Conservation (phyloP, 164 flowering plant genomes). For the Liriodendron chinense region DNA sequence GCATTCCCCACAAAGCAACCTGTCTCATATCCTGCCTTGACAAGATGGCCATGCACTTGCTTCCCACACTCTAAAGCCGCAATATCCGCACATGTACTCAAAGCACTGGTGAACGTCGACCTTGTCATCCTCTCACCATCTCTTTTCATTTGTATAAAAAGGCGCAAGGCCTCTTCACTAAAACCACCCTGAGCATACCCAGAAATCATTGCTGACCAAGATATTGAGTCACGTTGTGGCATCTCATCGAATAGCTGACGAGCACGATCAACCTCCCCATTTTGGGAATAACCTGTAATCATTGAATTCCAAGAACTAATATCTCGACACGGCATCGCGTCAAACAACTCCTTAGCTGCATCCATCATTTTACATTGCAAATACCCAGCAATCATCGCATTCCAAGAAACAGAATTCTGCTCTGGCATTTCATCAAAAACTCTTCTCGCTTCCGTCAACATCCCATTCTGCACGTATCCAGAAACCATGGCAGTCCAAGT, state of each 20-base stretch:
- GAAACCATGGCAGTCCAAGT: slow-evolving; percentile 95
- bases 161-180: slow-evolving; percentile 62
- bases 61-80: slow-evolving; percentile 79
- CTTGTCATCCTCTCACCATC: slow-evolving; percentile 60
- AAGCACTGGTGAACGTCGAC: slow-evolving; percentile 60
- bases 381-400: slow-evolving; percentile 89
- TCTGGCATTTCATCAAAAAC: slow-evolving; percentile 80
- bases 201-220: slow-evolving; percentile 94
- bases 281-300: slow-evolving; percentile 86
- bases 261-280: slow-evolving; percentile 57
- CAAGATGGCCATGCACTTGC: slow-evolving; percentile 69
- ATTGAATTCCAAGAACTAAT: slow-evolving; percentile 90
- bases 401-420: slow-evolving; percentile 78
- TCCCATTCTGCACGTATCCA: slow-evolving; percentile 77
- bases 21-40: slow-evolving; percentile 71
- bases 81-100: slow-evolving; percentile 78
- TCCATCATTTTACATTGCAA: slow-evolving; percentile 58
- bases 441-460: slow-evolving; percentile 61
- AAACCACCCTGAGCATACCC: slow-evolving; percentile 73
- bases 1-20: slow-evolving; percentile 88
- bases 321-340: slow-evolving; percentile 67
- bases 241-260: slow-evolving; percentile 63
- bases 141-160: slow-evolving; percentile 68
- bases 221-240: slow-evolving; percentile 76
- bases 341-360: slow-evolving; percentile 70